These are phyloP conservation scores for Termitomyces sp. DNA, from an alignment of 768 basidiomycete species.

Conservation along the genomic window DNA sequence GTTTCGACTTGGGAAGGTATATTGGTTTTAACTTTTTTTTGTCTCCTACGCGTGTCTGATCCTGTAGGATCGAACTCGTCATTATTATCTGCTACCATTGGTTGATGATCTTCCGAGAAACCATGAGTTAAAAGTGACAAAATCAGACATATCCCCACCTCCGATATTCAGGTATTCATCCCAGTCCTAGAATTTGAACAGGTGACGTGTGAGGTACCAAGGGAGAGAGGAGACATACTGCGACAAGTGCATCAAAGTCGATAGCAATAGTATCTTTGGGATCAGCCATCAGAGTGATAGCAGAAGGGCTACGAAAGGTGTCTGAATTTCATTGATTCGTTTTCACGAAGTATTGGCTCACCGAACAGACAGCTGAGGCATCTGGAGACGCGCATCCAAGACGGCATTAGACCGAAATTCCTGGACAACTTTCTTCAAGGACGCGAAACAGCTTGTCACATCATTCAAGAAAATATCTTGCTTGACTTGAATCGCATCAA, in stretches of 20 bases:
- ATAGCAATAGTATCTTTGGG: slow-evolving; percentile 44
- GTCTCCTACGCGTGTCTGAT: slow-evolving; percentile 12
- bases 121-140: neutral
- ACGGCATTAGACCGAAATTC: slow-evolving; percentile 50
- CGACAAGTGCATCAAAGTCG: slow-evolving; percentile 65
- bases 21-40: slow-evolving; percentile 18
- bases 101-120: neutral
- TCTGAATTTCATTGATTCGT: neutral
- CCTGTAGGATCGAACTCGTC: slow-evolving; percentile 48
- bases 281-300: slow-evolving; percentile 52
- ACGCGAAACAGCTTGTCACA: slow-evolving; percentile 71
- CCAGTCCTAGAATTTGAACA: slow-evolving; percentile 44
- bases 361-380: slow-evolving; percentile 67
- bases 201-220: neutral
- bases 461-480: slow-evolving; percentile 82
- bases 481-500: slow-evolving; percentile 51
- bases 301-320: slow-evolving; percentile 34
- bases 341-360: slow-evolving; percentile 25
- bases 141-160: slow-evolving; percentile 22
- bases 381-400: slow-evolving; percentile 57
- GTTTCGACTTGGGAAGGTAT: slow-evolving; percentile 34
- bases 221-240: slow-evolving; percentile 34
- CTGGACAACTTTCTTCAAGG: slow-evolving; percentile 75
- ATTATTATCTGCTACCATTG: slow-evolving; percentile 25
- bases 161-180: slow-evolving; percentile 54